Conservation (phyloP, 2,329 filamentous ascomycete genomes). For the Sphaerulina populicola region DNA sequence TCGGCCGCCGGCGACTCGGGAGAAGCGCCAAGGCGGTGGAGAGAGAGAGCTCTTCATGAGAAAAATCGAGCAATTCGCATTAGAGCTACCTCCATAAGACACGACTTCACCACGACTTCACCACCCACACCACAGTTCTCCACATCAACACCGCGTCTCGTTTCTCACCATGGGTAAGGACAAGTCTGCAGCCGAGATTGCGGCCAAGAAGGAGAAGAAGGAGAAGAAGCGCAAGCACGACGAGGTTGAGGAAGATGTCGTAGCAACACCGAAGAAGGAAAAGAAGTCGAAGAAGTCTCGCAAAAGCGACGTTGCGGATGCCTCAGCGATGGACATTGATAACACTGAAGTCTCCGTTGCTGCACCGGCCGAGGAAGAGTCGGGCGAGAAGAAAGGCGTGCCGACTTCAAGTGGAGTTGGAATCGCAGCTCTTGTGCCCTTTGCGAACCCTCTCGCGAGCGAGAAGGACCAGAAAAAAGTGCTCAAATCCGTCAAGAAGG, state of each 20-base stretch:
- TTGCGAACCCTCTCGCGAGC: slow-evolving; percentile 71
- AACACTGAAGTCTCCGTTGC: slow-evolving; percentile 23
- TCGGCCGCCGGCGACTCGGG: no score
- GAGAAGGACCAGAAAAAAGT: slow-evolving; percentile 65
- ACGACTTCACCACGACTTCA: no score
- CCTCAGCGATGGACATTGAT: slow-evolving; percentile 24
- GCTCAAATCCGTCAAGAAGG: slow-evolving; percentile 56
- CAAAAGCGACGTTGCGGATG: slow-evolving; percentile 47
- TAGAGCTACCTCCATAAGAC: no score
- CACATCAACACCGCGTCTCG: not conserved
- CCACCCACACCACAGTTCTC: no score
- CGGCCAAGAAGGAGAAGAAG: slow-evolving; percentile 32
- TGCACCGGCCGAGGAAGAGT: slow-evolving; percentile 34
- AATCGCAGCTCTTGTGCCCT: slow-evolving; percentile 61
- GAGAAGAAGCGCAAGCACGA: slow-evolving; percentile 33
- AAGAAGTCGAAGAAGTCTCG: slow-evolving; percentile 53
- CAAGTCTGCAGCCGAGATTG: slow-evolving; percentile 33
- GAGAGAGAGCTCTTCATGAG: no score
- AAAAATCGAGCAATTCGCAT: no score
- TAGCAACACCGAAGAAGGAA: slow-evolving; percentile 33
- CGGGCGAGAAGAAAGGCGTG: slow-evolving; percentile 38
- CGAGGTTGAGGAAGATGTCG: slow-evolving; percentile 16
- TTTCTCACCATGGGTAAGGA: slow-evolving; percentile 32
- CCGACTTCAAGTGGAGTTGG: slow-evolving; percentile 31
- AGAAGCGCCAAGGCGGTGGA: no score